phyloP scores from a whole-genome alignment of 768 basidiomycete species.

The Rhodocollybia butyracea region DNA sequence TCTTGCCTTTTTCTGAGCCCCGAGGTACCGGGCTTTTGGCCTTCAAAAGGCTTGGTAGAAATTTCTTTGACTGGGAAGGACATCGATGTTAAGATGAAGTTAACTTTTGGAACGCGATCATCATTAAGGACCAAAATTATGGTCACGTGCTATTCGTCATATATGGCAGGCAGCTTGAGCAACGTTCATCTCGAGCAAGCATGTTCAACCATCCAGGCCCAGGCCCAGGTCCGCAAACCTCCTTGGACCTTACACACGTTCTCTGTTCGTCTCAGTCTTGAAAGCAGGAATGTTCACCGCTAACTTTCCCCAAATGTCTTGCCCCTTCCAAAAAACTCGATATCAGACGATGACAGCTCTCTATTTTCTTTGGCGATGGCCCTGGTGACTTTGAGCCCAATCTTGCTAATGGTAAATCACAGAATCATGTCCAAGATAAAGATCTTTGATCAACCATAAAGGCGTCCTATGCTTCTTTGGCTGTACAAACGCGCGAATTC shows the following conservation, averaged over 20 bases:
- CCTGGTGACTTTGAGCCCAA: slow-evolving; percentile 64
- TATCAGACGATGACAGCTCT: slow-evolving; percentile 60
- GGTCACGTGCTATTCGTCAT: not conserved
- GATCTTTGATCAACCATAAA: slow-evolving; percentile 27
- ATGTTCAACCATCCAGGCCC: slow-evolving; percentile 2
- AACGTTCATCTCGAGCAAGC: not conserved
- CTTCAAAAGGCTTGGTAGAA: slow-evolving; percentile 82
- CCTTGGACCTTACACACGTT: slow-evolving; percentile 67
- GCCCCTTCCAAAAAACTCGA: too few species aligned
- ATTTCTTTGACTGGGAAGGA: slow-evolving; percentile 60
- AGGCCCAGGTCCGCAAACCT: slow-evolving; percentile 32
- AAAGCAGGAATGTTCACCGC: slow-evolving; percentile 4
- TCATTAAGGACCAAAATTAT: not conserved
- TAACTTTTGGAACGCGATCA: not conserved
- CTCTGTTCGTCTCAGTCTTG: slow-evolving; percentile 41
- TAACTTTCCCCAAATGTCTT: not conserved
- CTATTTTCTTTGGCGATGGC: slow-evolving; percentile 54
- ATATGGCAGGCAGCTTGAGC: not conserved
- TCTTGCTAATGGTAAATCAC: slow-evolving; percentile 67
- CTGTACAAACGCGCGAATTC: slow-evolving; percentile 74
- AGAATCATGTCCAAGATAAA: too few species aligned
- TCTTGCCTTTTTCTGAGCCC: slow-evolving; percentile 90
- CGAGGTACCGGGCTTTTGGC: slow-evolving; percentile 97
- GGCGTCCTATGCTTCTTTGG: slow-evolving; percentile 78
- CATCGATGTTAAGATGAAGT: slow-evolving; percentile 26